phyloP scores from a whole-genome alignment of 73 alveolate species.

The Halteria grandinella region DNA sequence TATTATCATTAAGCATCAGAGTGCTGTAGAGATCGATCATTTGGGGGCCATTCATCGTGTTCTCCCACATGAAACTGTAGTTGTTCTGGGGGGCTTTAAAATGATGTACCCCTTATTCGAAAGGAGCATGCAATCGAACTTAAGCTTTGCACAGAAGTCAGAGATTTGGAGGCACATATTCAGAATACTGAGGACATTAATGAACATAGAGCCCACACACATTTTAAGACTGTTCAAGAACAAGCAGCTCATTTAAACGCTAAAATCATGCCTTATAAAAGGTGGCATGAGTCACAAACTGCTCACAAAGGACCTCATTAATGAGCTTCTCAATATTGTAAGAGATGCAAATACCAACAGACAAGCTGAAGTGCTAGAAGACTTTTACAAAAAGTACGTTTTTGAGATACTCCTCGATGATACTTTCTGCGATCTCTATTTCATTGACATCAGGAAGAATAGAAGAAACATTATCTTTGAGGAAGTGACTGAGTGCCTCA shows the following conservation, averaged over 20 bases:
- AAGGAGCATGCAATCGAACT: conserved; percentile 3
- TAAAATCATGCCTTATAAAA: conserved; percentile 26
- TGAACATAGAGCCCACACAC: conserved; percentile 37
- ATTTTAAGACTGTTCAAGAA: conserved; percentile 14
- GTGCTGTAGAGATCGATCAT: not conserved
- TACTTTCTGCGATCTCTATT: not conserved
- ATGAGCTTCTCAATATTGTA: not conserved
- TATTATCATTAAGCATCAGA: not conserved
- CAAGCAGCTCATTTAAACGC: conserved; percentile 4
- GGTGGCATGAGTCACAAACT: conserved; percentile 20
- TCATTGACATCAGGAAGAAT: not conserved
- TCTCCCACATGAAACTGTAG: conserved; percentile 8
- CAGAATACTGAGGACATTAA: conserved; percentile 9
- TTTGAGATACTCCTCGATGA: conserved; percentile 4
- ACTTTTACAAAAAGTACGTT: conserved; percentile 4
- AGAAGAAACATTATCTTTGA: not conserved
- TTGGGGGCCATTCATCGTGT: conserved; percentile 3
- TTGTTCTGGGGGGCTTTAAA: conserved; percentile 33
- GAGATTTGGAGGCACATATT: conserved; percentile 27
- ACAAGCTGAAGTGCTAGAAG: not conserved
- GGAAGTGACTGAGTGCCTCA: conserved; percentile 6
- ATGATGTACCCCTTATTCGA: conserved; percentile 40
- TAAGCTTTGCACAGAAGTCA: not conserved
- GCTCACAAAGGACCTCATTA: conserved; percentile 10
- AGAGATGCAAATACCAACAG: conserved; percentile 19